phyloP scores from a whole-genome alignment of 1,284 basidiomycete species.

The Boletus semigastroideus region DNA sequence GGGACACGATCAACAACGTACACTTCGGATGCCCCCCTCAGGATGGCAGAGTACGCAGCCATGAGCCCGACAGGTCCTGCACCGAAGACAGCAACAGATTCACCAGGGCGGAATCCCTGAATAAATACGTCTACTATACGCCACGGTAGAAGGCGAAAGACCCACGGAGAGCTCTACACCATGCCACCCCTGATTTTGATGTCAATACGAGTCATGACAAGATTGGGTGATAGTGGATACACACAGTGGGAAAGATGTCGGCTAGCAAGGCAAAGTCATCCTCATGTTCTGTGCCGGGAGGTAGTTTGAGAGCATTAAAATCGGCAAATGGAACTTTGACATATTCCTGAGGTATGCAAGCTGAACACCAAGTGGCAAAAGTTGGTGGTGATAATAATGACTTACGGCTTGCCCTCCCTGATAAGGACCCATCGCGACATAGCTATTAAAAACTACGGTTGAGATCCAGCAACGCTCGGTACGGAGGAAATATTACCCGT shows the following conservation, averaged over 20 bases:
- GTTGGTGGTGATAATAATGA: background rate
- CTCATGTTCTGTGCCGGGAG: background rate
- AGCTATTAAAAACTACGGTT: background rate
- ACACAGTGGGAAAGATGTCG: background rate
- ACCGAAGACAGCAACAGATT: background rate
- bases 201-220: background rate
- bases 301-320: background rate
- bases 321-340: background rate
- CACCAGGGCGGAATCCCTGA: background rate
- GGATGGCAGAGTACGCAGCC: conserved; percentile 47
- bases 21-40: conserved; percentile 50
- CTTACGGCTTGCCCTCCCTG: background rate
- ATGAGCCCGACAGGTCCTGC: background rate
- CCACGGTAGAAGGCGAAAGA: conserved; percentile 39
- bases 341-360: background rate
- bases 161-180: conserved; percentile 14
- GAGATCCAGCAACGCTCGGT: background rate
- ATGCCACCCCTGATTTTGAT: background rate
- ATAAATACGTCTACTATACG: conserved; percentile 12
- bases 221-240: background rate
- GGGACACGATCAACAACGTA: conserved; percentile 55
- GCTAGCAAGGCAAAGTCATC: background rate
- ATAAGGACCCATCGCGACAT: background rate
- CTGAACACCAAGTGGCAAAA: background rate
- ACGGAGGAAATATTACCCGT: background rate